Evolutionary conservation across 179 eudicot species (phyloP), one percentile per base, ranked within the genome.

Genomic region (Carnegiea gigantea): DNA sequence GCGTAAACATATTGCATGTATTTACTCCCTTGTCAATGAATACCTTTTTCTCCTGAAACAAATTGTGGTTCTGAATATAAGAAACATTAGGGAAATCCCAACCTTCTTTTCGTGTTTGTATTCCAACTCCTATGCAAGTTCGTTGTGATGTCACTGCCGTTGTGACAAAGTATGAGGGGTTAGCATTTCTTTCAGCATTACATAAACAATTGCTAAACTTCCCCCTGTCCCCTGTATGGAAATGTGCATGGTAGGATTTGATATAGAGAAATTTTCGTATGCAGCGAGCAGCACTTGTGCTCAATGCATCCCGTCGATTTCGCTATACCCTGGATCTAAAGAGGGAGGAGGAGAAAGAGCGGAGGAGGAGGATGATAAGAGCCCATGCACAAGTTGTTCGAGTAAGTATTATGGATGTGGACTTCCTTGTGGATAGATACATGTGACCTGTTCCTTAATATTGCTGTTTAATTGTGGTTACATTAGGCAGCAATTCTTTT

Each of bases 211-310:
- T 44, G 20, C 38, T 11, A 20, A 14, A 48, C 71, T 43, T 18
- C 11, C 36, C 24, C 65, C 17, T 26, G 13, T 3, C 40, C 24
- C 44, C 21, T 20, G 24, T 43, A 15, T 36, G 38, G 21, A 24
- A 8, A 7, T 48, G 60, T 24, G 43, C 36, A 46, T 64, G 73
- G 49, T 77, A 26, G 57, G 13, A 76, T 38, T 67, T 11, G 20
- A 43, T 78, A 40, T 48, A 62, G 51, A 75, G 70, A 23, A 20
- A 53, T 14, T 82, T 10, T 14, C 81, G 3, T 43, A 74, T 81
- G 54, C 94, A 95, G 99, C 94, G 94, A 92, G 99, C 98, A 17
- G 98, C 99, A 12, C 98, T 95, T 80, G 99, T 92, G 79, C 91
- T 95, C 44, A 95, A 95, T 92, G 99, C 99, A 81, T 88, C 97